These are phyloP conservation scores for Synchytrium microbalum DNA, from an alignment of 371 early-diverging fungal species.

Conservation along the genomic window DNA sequence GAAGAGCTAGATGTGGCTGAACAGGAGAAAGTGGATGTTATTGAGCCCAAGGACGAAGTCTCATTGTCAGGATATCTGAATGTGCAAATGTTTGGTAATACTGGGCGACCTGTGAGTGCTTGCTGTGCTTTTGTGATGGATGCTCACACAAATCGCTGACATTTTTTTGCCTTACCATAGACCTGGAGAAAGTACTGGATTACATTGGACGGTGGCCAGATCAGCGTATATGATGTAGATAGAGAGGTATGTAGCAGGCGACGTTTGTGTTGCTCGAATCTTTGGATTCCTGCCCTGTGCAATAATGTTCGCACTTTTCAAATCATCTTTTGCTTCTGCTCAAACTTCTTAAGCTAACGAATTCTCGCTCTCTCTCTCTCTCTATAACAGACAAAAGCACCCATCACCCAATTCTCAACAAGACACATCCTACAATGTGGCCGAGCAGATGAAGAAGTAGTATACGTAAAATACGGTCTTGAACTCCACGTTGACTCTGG, in stretches of 20 bases:
- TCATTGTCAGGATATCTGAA: not conserved
- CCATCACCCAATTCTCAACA: not conserved
- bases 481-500: not conserved
- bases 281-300: too few species aligned
- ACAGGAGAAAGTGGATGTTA: not conserved
- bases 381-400: not conserved
- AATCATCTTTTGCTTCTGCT: too few species aligned
- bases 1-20: not conserved
- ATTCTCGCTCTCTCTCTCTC: too few species aligned
- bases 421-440: not conserved
- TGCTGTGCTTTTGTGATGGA: not conserved
- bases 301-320: too few species aligned
- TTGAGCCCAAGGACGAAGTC: not conserved
- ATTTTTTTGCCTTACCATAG: not conserved
- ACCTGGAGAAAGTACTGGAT: not conserved
- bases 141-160: not conserved
- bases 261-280: too few species aligned
- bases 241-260: not conserved
- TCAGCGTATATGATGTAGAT: not conserved
- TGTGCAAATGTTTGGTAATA: not conserved
- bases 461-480: not conserved
- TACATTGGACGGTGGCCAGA: not conserved
- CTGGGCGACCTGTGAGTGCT: not conserved
- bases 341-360: too few species aligned
- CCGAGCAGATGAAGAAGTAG: not conserved